Evolutionary conservation across 2,329 filamentous ascomycete genomes (phyloP).

Genomic region (Metarhizium robertsii): DNA sequence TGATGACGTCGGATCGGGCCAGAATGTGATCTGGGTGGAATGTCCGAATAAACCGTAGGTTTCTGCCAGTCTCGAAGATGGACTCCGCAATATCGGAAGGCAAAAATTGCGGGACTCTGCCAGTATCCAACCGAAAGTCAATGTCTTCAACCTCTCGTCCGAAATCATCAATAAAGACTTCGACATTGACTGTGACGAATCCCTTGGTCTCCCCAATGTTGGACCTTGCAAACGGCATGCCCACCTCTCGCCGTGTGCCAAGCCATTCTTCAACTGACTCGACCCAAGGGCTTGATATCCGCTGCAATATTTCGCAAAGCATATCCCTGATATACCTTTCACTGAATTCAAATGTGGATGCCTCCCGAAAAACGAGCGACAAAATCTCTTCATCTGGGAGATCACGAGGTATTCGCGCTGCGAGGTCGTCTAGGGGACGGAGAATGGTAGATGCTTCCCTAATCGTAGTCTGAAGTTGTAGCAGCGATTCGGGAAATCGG

Average conservation of each 20-base stretch:
- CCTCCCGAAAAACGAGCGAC: constrained; percentile 51
- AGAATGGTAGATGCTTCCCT: constrained; percentile 39
- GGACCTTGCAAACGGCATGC: constrained; percentile 41
- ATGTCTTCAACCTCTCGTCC: constrained; percentile 46
- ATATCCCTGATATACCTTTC: constrained; percentile 52
- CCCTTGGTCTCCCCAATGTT: constrained; percentile 36
- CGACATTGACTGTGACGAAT: constrained; percentile 51
- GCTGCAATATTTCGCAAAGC: constrained; percentile 56
- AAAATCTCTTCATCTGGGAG: constrained; percentile 52
- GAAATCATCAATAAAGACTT: constrained; percentile 47
- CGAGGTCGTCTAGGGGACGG: constrained; percentile 39
- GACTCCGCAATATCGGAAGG: constrained; percentile 56
- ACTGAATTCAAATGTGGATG: constrained; percentile 54
- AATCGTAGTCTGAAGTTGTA: constrained; percentile 43
- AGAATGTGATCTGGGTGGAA: constrained; percentile 66
- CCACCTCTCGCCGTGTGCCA: constrained; percentile 52
- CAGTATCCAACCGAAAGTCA: constrained; percentile 54
- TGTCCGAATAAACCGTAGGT: constrained; percentile 60
- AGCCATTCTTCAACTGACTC: constrained; percentile 65
- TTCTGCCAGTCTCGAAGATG: constrained; percentile 74
- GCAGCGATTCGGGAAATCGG: constrained; percentile 34
- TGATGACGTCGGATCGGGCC: constrained; percentile 39
- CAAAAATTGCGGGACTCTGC: constrained; percentile 64
- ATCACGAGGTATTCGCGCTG: constrained; percentile 34
- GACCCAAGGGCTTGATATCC: constrained; percentile 57